Conservation (phyloP, 441 rosid genomes). For the Manihot esculenta region DNA sequence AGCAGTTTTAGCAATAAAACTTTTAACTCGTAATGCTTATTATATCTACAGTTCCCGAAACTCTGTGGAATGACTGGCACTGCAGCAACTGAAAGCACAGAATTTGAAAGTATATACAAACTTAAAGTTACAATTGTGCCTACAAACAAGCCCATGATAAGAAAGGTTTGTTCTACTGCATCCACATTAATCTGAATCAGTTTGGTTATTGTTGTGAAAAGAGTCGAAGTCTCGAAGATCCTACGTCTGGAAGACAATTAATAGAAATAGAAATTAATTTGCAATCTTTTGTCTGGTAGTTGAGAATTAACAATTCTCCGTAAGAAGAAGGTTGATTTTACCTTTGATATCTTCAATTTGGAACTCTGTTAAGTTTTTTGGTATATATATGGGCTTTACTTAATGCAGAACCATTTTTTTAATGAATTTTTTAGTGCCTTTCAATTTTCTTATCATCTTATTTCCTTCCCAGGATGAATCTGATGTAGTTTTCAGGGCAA, state of each 20-base stretch:
- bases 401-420: conserved; percentile 16
- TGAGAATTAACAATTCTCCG: neutral
- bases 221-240: conserved; percentile 6
- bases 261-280: neutral
- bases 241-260: conserved; percentile 7
- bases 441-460: conserved; percentile 22
- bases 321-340: neutral
- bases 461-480: conserved; percentile 81
- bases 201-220: conserved; percentile 12
- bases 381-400: conserved; percentile 17
- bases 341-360: conserved; percentile 14
- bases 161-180: conserved; percentile 61
- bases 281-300: neutral
- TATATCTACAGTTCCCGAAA: conserved; percentile 71
- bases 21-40: conserved; percentile 18
- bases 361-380: conserved; percentile 9
- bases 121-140: conserved; percentile 95
- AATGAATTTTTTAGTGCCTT: neutral
- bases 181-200: conserved; percentile 7
- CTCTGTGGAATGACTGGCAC: conserved; percentile 99
- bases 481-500: conserved; percentile 93
- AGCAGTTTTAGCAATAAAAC: conserved; percentile 15
- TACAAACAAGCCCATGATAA: conserved; percentile 93
- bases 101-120: conserved; percentile 98
- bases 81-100: conserved; percentile 93